Percentiles rank a stretch among this genome's conserved stretches.
These are phyloP conservation scores for Hibiscus mutabilis DNA, from an alignment of 345 rosid species.

Conservation along the genomic window DNA sequence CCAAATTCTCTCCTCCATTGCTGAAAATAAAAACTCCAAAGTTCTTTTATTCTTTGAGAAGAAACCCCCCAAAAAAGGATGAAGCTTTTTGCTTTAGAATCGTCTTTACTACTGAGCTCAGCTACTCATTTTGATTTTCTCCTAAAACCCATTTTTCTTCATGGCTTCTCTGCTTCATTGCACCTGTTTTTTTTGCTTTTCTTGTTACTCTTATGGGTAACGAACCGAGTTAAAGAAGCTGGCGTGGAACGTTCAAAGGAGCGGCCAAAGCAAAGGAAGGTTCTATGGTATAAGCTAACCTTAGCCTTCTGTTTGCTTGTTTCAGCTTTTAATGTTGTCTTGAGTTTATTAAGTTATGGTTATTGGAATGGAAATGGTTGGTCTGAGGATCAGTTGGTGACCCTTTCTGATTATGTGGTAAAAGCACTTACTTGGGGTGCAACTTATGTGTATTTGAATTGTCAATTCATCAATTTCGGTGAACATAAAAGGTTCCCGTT, in stretches of 20 bases:
- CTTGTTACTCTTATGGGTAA: constrained; percentile 28
- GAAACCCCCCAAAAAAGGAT: constrained; percentile 3
- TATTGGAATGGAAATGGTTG: constrained; percentile 31
- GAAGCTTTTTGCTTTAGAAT: constrained; percentile 13
- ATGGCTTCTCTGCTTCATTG: constrained; percentile 29
- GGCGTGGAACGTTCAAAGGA: constrained; percentile 17
- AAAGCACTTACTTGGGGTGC: constrained; percentile 47
- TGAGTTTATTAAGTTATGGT: constrained; percentile 33
- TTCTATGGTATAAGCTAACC: constrained; percentile 23
- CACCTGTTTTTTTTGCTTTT: constrained; percentile 35
- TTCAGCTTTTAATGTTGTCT: constrained; percentile 26
- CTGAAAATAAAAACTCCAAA: neutral
- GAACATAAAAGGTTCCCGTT: constrained; percentile 22
- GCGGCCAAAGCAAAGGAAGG: constrained; percentile 11
- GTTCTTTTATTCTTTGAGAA: neutral
- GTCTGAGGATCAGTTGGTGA: constrained; percentile 29
- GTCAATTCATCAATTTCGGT: constrained; percentile 16
- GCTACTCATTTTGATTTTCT: constrained; percentile 20
- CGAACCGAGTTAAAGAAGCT: constrained; percentile 22
- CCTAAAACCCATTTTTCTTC: constrained; percentile 22
- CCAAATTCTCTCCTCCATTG: no score
- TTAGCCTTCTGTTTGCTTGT: constrained; percentile 30
- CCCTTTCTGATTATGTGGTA: constrained; percentile 31
- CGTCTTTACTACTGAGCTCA: constrained; percentile 11
- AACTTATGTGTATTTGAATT: constrained; percentile 25